Base-by-base conservation (phyloP, 352 stramenopile genomes). In the Globisporangium abappressorium region DNA sequence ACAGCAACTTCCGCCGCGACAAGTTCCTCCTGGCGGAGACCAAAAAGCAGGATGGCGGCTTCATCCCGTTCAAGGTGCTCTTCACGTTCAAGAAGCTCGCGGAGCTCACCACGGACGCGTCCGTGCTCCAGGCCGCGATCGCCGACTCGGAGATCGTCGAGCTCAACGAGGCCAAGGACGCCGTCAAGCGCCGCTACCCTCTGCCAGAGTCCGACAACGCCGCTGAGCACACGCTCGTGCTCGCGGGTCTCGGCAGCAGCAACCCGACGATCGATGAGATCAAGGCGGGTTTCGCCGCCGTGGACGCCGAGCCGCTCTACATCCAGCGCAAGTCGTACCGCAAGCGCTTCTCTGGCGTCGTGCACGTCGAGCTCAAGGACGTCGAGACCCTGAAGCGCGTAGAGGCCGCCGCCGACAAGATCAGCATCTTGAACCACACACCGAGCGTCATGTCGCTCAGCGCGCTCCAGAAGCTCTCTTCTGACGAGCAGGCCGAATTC, bases 81-180 rank as follows among this genome's bases (percentile, higher is more conserved):
- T 92, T 97, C 65, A 96, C 83, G 53, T 97, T 97, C 81, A 97
- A 97, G 78, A 95, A 96, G 72, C 80, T 97, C 54, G 89, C 90
- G 56, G 84, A 85, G 64, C 72, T 97, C 41, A 96, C 86, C 33
- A 86, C 81, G 47, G 85, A 96, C 64, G 60, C 73, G n/a, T 67
- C 79, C 18, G 81, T 93, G 65, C 70, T 97, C 61, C 74, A 85
- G 59, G 70, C 73, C 7, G 87, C 90, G n/a, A 61, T 97, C 28
- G 74, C 81, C 26, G 79, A 84, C 68, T 95, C 86, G 63, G 82
- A 90, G 41, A 70, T 92, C 28, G 78, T 97, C 55, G 84, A 96
- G 75, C 62, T 97, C 12, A 95, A 91, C 66, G 84, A 89, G 30
- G 70, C 79, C 57, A 90, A 91, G 68, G 80, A 92, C 46, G 85